Conservation (phyloP, 1,284 basidiomycete genomes). For the Exobasidium cylindrosporum region DNA sequence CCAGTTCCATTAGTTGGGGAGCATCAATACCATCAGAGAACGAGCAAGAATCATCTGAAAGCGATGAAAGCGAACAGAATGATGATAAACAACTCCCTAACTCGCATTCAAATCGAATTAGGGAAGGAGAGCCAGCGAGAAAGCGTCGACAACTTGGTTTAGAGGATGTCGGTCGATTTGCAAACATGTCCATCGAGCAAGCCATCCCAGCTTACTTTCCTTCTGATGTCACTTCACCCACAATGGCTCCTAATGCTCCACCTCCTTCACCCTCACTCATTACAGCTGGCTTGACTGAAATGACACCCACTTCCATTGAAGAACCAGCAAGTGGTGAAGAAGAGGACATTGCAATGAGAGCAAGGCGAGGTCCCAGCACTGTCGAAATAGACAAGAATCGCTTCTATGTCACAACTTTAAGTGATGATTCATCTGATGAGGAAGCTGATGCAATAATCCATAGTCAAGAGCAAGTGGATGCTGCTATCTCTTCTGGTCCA, state of each 20-base stretch:
- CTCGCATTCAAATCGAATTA: no score
- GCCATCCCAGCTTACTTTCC: background rate
- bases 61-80: background rate
- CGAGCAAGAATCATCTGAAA: background rate
- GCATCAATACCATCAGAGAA: background rate
- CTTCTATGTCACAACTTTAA: constrained; percentile 11
- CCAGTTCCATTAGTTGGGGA: constrained; percentile 12
- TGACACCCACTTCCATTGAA: constrained; percentile 3
- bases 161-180: constrained; percentile 10
- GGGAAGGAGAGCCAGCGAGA: background rate
- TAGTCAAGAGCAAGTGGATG: constrained; percentile 2
- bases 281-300: background rate
- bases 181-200: constrained; percentile 12
- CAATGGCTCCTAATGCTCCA: background rate
- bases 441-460: background rate
- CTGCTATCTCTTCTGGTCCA: background rate
- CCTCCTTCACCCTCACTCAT: background rate
- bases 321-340: background rate
- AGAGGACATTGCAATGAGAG: background rate
- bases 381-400: constrained; percentile 3
- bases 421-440: constrained; percentile 10
- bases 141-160: constrained; percentile 1
- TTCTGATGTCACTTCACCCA: background rate
- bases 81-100: background rate
- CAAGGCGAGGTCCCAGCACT: background rate